A percentile compares a stretch with the other conserved stretches of the same genome.
Conservation (phyloP, 768 basidiomycete genomes). For the Sistotremastrum suecicum region DNA sequence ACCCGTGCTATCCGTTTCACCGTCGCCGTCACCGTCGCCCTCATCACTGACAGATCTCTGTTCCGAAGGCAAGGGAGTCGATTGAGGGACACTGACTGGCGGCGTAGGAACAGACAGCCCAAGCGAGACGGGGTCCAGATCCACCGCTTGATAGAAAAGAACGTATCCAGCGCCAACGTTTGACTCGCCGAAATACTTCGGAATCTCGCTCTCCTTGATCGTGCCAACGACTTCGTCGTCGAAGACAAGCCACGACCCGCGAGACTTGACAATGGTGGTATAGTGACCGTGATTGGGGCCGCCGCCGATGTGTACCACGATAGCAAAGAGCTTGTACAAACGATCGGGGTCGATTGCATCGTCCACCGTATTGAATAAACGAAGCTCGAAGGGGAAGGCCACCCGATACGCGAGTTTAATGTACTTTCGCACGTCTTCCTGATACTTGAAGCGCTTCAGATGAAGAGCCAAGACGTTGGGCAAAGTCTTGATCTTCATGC, state of each 20-base stretch:
- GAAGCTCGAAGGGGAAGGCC: conserved; percentile 87
- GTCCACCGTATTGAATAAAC: conserved; percentile 95
- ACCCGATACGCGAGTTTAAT: conserved; percentile 96
- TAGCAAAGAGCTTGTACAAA: conserved; percentile 86
- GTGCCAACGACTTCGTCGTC: conserved; percentile 90
- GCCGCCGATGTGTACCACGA: conserved; percentile 98
- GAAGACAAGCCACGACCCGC: conserved; percentile 79
- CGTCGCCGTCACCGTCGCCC: conserved; percentile 7
- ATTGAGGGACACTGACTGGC: conserved; percentile 6
- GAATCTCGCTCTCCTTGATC: conserved; percentile 81
- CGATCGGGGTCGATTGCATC: conserved; percentile 85
- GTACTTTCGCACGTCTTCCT: conserved; percentile 80
- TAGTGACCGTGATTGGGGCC: conserved; percentile 99
- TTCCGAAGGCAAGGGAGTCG: conserved; percentile 3
- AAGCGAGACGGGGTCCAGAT: conserved; percentile 61
- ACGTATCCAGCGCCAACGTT: conserved; percentile 86
- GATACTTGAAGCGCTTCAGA: conserved; percentile 97
- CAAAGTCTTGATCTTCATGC: conserved; percentile 97
- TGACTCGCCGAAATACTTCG: conserved; percentile 89
- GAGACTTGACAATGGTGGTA: conserved; percentile 83
- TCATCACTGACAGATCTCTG: not conserved
- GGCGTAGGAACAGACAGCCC: conserved; percentile 35
- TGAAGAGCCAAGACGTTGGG: conserved; percentile 94
- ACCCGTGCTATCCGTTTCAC: not conserved
- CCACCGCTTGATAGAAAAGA: conserved; percentile 89